Evolutionary conservation across 1,284 basidiomycete genomes (phyloP).

Genomic region (Fomitopsis pinicola): DNA sequence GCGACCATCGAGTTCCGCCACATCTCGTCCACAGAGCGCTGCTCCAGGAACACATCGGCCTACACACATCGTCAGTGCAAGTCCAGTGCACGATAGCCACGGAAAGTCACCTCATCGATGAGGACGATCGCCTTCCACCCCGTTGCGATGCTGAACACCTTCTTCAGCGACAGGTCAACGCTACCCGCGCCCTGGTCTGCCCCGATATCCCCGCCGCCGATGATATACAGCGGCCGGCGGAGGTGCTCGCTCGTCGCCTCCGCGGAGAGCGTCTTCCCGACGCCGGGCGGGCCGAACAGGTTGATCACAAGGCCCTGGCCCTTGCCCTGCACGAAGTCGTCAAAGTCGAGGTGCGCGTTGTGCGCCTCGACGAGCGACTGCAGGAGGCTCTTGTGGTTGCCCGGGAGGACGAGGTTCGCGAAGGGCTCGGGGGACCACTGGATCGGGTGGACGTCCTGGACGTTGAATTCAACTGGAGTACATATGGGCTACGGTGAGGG

Average conservation of each 20-base stretch:
- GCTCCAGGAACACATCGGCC: constrained; percentile 52
- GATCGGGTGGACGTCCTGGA: constrained; percentile 45
- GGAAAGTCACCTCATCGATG: constrained; percentile 44
- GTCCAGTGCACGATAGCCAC: constrained; percentile 5
- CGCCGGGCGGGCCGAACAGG: constrained; percentile 57
- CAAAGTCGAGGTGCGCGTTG: constrained; percentile 46
- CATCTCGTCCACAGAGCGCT: constrained; percentile 56
- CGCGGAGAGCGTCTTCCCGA: constrained; percentile 48
- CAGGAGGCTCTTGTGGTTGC: constrained; percentile 46
- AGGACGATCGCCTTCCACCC: constrained; percentile 62
- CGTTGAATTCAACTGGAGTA: constrained; percentile 47
- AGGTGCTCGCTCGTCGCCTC: constrained; percentile 63
- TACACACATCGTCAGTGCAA: not conserved
- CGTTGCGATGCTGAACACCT: constrained; percentile 43
- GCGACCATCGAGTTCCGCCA: constrained; percentile 64
- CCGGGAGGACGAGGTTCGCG: constrained; percentile 50
- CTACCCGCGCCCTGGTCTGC: constrained; percentile 34
- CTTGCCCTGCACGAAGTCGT: constrained; percentile 61
- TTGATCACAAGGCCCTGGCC: constrained; percentile 59
- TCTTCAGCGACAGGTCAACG: constrained; percentile 19
- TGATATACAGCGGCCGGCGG: constrained; percentile 52
- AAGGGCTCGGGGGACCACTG: constrained; percentile 57
- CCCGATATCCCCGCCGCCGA: constrained; percentile 56
- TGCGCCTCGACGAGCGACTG: constrained; percentile 57
- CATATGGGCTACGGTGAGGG: not conserved